Evolutionary conservation across 805 yeast species (phyloP), one percentile per base, ranked within the genome.

Genomic region (Kluyveromyces wickerhamii): DNA sequence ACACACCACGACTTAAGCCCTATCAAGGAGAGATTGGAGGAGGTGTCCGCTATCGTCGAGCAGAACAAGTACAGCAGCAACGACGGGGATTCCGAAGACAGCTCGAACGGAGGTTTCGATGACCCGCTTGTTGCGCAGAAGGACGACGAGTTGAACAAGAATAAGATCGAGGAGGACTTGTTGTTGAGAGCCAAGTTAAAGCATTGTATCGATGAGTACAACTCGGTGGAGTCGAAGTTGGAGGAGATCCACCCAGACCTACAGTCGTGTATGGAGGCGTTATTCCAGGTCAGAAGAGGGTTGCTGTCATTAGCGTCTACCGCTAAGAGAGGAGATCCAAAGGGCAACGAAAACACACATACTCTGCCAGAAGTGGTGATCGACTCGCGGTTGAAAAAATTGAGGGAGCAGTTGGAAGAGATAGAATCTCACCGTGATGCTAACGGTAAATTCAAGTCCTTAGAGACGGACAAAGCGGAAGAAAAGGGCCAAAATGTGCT

Each of bases 1-100:
- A 87, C 96, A 1, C 75, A 74, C 37, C 83, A 81, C 47, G 98
- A 92, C 56, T 69, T 87, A 44, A 63, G 67, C 40, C 94, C 96
- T 2, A 82, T 92, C 33, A 67, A 74, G 39, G 74, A 69, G 34
- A 72, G 97, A 42, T 64, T 92, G 39, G 65, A 63, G 29, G 94
- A 86, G 47, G 82, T 89, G 35, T 61, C 67, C 32, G 62, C 59
- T 13, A 85, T 86, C 39, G 76, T 87, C 21, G 65, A 63, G 27
- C 52, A 54, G 30, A 66, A 64, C 35, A 51, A 51, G 30, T 44
- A 44, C 34, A 43, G 42, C 14, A 48, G 44, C 16, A 21, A 21
- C 16, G 49, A 43, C 31, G 44, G 41, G 12, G 36, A 37, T 7
- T 36, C 31, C 17, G 46, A 44, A 7, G 51, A 39, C 24, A 38